Conservation (phyloP, 2,329 filamentous ascomycete genomes). For the Fusarium sp. region DNA sequence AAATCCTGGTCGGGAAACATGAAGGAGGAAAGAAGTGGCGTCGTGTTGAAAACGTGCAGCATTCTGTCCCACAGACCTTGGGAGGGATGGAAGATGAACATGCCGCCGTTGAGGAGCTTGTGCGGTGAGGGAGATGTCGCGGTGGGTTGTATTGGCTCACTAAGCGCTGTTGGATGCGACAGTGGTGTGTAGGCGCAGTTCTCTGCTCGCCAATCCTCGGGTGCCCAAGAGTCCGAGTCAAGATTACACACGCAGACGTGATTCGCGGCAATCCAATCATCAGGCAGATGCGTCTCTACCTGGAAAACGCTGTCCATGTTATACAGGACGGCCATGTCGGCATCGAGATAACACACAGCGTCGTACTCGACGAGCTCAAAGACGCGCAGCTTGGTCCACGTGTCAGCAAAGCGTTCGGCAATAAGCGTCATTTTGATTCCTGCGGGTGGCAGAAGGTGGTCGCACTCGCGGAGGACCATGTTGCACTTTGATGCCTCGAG, state of each 20-base stretch:
- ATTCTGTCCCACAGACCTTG: constrained; percentile 31
- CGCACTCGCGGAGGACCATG: constrained; percentile 27
- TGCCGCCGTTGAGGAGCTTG: constrained; percentile 40
- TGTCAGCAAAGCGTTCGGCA: constrained; percentile 39
- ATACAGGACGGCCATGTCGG: constrained; percentile 40
- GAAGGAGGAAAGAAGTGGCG: constrained; percentile 26
- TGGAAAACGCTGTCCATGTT: constrained; percentile 41
- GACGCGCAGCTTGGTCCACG: constrained; percentile 41
- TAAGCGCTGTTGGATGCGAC: constrained; percentile 26
- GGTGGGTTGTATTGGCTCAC: constrained; percentile 22
- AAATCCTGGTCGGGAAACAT: constrained; percentile 44
- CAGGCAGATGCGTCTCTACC: constrained; percentile 23
- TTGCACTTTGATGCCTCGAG: constrained; percentile 35
- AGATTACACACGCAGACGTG: constrained; percentile 45
- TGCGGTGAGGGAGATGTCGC: constrained; percentile 15
- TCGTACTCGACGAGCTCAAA: constrained; percentile 41
- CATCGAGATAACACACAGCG: constrained; percentile 42
- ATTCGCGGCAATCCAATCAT: constrained; percentile 42
- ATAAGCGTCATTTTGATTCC: constrained; percentile 38
- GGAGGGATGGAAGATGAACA: constrained; percentile 43
- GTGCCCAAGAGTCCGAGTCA: constrained; percentile 40
- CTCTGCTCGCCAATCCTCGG: constrained; percentile 35
- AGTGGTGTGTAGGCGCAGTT: constrained; percentile 44
- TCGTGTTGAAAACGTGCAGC: constrained; percentile 31
- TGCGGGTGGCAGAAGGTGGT: constrained; percentile 30